A percentile compares a stretch with the other conserved stretches of the same genome.
Evolutionary conservation across 2,329 filamentous ascomycete species (phyloP).

Genomic region (Tolypocladium sp.): DNA sequence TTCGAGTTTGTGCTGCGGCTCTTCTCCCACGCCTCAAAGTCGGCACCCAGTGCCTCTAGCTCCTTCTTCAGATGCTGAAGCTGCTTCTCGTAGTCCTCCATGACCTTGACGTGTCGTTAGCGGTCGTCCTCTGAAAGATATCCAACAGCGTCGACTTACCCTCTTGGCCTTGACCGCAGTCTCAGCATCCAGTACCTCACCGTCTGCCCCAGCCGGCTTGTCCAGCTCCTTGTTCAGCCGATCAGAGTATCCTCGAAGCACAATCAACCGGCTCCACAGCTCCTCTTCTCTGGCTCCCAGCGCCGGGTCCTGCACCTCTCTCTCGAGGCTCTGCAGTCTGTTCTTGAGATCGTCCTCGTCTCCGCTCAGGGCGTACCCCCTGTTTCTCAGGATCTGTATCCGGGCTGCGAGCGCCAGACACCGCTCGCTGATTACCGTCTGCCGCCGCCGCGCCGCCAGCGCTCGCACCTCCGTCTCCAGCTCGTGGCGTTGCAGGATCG

Average conservation of each 20-base stretch:
- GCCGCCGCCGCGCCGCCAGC: conserved; percentile 62
- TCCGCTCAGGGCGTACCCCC: conserved; percentile 70
- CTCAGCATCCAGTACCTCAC: conserved; percentile 56
- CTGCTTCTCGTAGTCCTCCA: conserved; percentile 77
- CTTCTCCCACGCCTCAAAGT: conserved; percentile 47
- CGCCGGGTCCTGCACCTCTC: conserved; percentile 63
- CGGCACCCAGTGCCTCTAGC: conserved; percentile 51
- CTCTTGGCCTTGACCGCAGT: conserved; percentile 66
- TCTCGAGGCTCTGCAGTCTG: conserved; percentile 61
- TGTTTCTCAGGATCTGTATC: conserved; percentile 71
- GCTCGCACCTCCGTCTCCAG: conserved; percentile 66
- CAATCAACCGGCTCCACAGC: conserved; percentile 74
- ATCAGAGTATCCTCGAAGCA: conserved; percentile 63
- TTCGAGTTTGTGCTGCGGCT: conserved; percentile 32
- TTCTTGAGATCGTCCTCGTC: conserved; percentile 72
- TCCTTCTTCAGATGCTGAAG: conserved; percentile 67
- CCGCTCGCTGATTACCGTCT: conserved; percentile 63
- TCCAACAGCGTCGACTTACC: conserved; percentile 33
- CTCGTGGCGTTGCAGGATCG: conserved; percentile 68
- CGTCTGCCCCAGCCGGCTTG: conserved; percentile 48
- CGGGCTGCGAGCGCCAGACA: conserved; percentile 68
- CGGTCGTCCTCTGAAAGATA: not conserved
- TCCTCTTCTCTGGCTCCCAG: conserved; percentile 71
- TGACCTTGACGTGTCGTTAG: conserved; percentile 42
- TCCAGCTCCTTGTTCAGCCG: conserved; percentile 66